phyloP scores from a whole-genome alignment of 2,329 filamentous ascomycete species.

The Fusarium xyrophilum region DNA sequence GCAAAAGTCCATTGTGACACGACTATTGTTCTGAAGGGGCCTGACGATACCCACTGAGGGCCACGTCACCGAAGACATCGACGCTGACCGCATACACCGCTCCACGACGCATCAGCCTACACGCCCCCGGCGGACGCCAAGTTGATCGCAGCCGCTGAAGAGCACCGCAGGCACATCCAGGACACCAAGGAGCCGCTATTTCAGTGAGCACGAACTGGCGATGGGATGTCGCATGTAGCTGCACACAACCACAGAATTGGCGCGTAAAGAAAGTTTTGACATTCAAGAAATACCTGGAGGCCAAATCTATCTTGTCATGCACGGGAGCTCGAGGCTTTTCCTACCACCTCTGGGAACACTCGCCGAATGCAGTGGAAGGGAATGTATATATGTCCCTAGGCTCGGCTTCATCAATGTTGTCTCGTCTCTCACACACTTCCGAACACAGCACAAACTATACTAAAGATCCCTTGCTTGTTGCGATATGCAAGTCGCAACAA shows the following conservation, averaged over 20 bases:
- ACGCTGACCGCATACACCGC: too few species aligned
- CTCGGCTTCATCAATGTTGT: too few species aligned
- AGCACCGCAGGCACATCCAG: too few species aligned
- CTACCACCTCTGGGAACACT: neutral
- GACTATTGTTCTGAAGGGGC: neutral
- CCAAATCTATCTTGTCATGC: neutral
- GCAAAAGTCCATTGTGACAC: neutral
- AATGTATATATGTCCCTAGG: neutral
- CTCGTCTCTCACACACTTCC: too few species aligned
- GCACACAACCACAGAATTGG: neutral
- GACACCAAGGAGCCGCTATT: neutral
- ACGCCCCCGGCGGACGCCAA: too few species aligned
- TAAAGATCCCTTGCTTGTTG: neutral
- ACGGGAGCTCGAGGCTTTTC: neutral
- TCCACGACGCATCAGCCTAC: too few species aligned
- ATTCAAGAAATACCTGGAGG: neutral
- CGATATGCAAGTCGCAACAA: neutral
- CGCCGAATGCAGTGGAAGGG: neutral
- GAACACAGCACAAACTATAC: too few species aligned
- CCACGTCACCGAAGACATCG: too few species aligned
- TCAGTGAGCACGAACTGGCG: neutral
- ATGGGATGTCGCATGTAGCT: neutral
- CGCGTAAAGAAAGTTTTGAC: neutral
- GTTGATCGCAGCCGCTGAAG: too few species aligned
- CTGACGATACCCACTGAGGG: neutral